Base-by-base conservation (phyloP, 108 stramenopile species). In the Nannochloropsis gaditana region DNA sequence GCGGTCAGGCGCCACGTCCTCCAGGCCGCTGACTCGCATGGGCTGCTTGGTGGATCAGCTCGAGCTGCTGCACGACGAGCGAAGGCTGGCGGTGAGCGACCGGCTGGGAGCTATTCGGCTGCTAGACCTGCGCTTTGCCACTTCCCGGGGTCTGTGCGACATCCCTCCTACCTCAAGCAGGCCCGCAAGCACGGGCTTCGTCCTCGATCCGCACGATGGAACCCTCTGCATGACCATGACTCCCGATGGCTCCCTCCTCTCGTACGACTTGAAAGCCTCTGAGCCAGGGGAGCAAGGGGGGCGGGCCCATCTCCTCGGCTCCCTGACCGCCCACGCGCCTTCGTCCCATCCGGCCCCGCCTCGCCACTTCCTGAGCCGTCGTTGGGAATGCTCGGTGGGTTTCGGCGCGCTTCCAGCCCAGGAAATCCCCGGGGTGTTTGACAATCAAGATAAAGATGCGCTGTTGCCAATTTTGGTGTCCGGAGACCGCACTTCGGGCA, bases 331-430 rank as follows among this genome's bases (percentile, higher is more conserved):
- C 31, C 31, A 31, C 31, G 31, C 31, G 31, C 31, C 31, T 31
- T 31, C 31, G 31, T 31, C 31, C 31, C 31, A 31, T 73, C 19
- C 59, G 15, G 59, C 59, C 19, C 59, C 59, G 59, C 59, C 59
- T 15, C 59, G 59, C 59, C n/a, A n/a, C 59, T 73, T 73, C n/a
- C n/a, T 73, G 59, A n/a, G 19, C n/a, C 59, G 59, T 73, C 59
- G 59, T 73, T 73, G 59, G 59, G 59, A 0, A 73, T 15, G 59
- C 31, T 31, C 31, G 31, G 31, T 31, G 31, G 31, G 31, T 31
- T 31, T 31, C 31, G 31, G 31, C 31, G 31, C 31, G 1, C 31
- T 31, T 1, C 31, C 31, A 31, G 31, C 31, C 31, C 31, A 31
- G 31, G 31, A 31, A 31, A 31, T 31, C 31, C 0, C 31, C 31